These are phyloP conservation scores for Rhodosporidiobolus sp. DNA, from an alignment of 768 basidiomycete species.

Conservation along the genomic window DNA sequence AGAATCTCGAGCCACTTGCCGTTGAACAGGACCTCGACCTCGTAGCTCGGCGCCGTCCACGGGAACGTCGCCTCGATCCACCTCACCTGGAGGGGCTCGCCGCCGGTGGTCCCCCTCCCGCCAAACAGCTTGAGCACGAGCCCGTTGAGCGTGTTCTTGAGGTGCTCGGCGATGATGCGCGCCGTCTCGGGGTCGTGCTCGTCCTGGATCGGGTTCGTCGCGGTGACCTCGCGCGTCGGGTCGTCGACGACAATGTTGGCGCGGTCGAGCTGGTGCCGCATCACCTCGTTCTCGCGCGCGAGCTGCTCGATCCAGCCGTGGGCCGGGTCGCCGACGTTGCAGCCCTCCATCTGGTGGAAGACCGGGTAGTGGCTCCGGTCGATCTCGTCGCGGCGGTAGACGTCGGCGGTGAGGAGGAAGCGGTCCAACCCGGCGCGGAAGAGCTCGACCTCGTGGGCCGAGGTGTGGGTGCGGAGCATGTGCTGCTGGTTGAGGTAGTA, in stretches of 20 bases:
- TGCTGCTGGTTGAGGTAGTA: conserved; percentile 88
- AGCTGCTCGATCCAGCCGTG: conserved; percentile 58
- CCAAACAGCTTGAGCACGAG: conserved; percentile 81
- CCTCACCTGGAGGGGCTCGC: conserved; percentile 76
- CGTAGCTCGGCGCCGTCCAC: conserved; percentile 95
- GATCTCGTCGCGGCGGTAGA: conserved; percentile 96
- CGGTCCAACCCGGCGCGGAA: conserved; percentile 66
- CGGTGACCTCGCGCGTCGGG: conserved; percentile 63
- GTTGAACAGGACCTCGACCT: conserved; percentile 93
- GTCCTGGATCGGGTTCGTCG: conserved; percentile 73
- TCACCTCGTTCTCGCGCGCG: conserved; percentile 63
- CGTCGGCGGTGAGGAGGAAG: conserved; percentile 93
- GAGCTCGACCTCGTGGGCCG: conserved; percentile 94
- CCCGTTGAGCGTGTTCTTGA: conserved; percentile 85
- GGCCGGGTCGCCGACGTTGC: conserved; percentile 62
- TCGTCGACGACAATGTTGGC: conserved; percentile 86
- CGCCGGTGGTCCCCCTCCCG: conserved; percentile 49
- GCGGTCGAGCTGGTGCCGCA: conserved; percentile 60
- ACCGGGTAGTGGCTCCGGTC: conserved; percentile 95
- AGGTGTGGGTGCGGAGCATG: conserved; percentile 96
- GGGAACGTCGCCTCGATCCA: conserved; percentile 99
- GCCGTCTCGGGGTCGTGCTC: conserved; percentile 72
- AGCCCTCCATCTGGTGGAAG: conserved; percentile 98
- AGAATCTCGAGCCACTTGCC: conserved; percentile 97
- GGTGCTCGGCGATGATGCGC: conserved; percentile 70